Base-by-base conservation (phyloP, 2,329 filamentous ascomycete species). In the Trichoderma sp. region DNA sequence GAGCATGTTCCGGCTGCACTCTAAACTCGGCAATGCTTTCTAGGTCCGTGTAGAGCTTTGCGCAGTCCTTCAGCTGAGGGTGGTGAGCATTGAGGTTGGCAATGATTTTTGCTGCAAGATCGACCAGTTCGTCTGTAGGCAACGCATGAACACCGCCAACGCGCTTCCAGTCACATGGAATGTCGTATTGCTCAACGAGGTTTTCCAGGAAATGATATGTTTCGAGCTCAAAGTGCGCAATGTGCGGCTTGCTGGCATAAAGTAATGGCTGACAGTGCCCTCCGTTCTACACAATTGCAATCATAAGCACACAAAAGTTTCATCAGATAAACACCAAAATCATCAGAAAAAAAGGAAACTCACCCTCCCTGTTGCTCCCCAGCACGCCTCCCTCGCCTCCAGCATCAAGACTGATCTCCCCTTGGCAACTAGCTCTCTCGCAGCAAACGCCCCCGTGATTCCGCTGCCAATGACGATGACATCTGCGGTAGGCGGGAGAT, bases 331-430 rank as follows among this genome's bases (percentile, higher is more conserved):
- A 32, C 37, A n/a, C 4, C 18, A 21, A 46, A 39, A 7, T 39
- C 16, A 39, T 16, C 14, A 18, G 3, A 10, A 4, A 46, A 7
- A 4, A 10, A 34, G 11, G 11, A 34, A 8, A 83, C 88, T 83
- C 75, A 92, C 90, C 75, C 91, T 81, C n/a, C 92, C 91, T 1
- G 91, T 95, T n/a, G 92, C 92, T 21, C 92, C 92, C 87, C 87
- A 94, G 75, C 91, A 94, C 4, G 89, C 91, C 81, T 94, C 91
- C 74, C 92, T 84, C 16, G 92, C 92, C 79, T 95, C 92, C 5
- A 95, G 83, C 82, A 94, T 85, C 6, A 94, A 83, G 8, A 94
- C 85, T n/a, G 80, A 83, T 69, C 84, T 80, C 5, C 83, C 81
- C 49, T 78, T 81, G 68, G 81, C 83, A 75, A 80, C 85, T 63